These are phyloP conservation scores for Cercospora zeae-maydis DNA, from an alignment of 2,329 filamentous ascomycete genomes.

Conservation along the genomic window DNA sequence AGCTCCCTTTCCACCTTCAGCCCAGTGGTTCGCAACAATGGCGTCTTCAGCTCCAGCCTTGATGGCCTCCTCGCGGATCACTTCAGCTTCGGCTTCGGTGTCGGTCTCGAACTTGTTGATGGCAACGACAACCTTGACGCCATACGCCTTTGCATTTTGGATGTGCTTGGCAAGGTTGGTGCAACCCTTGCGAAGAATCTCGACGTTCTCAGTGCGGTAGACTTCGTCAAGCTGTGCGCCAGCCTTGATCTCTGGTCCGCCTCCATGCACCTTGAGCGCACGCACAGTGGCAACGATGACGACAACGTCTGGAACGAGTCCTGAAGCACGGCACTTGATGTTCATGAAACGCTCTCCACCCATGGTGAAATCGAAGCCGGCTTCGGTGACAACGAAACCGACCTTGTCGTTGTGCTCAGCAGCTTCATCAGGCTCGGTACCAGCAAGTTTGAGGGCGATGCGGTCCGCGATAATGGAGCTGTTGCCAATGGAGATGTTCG, in stretches of 20 bases:
- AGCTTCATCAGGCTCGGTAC: slow-evolving; percentile 88
- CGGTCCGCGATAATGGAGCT: slow-evolving; percentile 94
- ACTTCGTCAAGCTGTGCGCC: slow-evolving; percentile 81
- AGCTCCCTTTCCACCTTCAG: slow-evolving; percentile 86
- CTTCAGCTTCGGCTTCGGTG: slow-evolving; percentile 83
- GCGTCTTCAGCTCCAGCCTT: slow-evolving; percentile 91
- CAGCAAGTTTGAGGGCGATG: slow-evolving; percentile 90
- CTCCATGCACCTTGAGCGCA: slow-evolving; percentile 94
- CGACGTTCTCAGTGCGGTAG: slow-evolving; percentile 90
- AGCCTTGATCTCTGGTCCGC: slow-evolving; percentile 87
- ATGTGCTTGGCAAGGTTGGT: slow-evolving; percentile 96
- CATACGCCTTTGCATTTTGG: slow-evolving; percentile 80
- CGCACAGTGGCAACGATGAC: slow-evolving; percentile 94
- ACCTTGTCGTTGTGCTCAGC: slow-evolving; percentile 64
- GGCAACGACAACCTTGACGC: slow-evolving; percentile 89
- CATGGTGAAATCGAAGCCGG: slow-evolving; percentile 99
- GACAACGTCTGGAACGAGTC: slow-evolving; percentile 86
- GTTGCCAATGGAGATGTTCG: slow-evolving; percentile 96
- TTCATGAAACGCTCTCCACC: slow-evolving; percentile 99
- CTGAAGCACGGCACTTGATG: slow-evolving; percentile 96
- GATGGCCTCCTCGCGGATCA: slow-evolving; percentile 85
- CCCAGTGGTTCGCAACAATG: slow-evolving; percentile 93
- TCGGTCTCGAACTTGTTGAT: slow-evolving; percentile 97
- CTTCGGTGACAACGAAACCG: slow-evolving; percentile 93
- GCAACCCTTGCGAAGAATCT: slow-evolving; percentile 83